Evolutionary conservation across 176 grass and related monocot genomes (phyloP).

Genomic region (Ensete glaucum): DNA sequence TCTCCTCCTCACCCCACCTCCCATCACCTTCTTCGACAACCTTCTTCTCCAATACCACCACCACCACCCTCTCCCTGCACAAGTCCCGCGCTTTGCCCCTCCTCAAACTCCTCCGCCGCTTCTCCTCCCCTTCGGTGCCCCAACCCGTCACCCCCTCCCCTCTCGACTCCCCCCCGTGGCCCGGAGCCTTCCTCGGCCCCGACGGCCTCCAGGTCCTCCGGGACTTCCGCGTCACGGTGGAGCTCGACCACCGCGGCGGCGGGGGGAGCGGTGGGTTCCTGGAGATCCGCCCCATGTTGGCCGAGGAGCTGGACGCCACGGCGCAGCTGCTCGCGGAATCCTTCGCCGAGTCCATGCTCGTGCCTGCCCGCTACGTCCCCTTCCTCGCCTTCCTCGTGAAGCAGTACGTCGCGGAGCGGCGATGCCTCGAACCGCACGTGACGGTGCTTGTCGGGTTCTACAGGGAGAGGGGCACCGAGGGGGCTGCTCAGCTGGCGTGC

Average conservation of each 20-base stretch:
- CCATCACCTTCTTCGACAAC: not conserved
- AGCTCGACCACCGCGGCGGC: not conserved
- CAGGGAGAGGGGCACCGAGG: constrained; percentile 5
- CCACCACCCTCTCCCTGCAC: not conserved
- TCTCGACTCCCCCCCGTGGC: not conserved
- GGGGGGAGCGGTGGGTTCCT: constrained; percentile 9
- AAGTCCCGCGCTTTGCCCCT: not conserved
- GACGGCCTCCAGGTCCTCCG: constrained; percentile 32
- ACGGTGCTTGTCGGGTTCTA: constrained; percentile 69
- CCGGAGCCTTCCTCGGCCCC: constrained; percentile 41
- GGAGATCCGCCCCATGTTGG: constrained; percentile 47
- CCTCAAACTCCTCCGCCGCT: not conserved
- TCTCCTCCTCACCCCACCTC: not conserved
- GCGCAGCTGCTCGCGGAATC: constrained; percentile 61
- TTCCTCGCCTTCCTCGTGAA: constrained; percentile 67
- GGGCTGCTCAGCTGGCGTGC: constrained; percentile 51
- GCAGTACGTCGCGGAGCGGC: constrained; percentile 58
- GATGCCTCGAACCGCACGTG: constrained; percentile 44
- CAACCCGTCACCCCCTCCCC: not conserved
- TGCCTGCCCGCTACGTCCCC: constrained; percentile 43
- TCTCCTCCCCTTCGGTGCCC: not conserved
- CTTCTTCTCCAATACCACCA: not conserved
- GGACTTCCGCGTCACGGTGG: constrained; percentile 37
- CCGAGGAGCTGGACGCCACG: constrained; percentile 40
- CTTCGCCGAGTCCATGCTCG: constrained; percentile 67